Evolutionary conservation across 257 asterid species (phyloP).

Genomic region (Gentiana macrophylla): DNA sequence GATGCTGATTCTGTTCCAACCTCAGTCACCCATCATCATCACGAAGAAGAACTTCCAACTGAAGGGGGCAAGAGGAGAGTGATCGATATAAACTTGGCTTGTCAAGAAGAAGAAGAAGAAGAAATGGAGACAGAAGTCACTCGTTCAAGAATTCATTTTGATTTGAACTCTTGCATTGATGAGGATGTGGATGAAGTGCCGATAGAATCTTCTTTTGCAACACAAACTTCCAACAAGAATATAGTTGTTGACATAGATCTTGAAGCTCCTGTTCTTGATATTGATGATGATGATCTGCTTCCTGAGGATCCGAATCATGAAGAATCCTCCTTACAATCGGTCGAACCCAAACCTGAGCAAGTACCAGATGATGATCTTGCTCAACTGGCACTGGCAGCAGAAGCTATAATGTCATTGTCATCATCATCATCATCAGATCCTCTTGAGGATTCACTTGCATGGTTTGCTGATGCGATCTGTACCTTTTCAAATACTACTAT

Average conservation of each 20-base stretch:
- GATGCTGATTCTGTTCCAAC: conserved; percentile 24
- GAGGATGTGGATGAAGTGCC: conserved; percentile 68
- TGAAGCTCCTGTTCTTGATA: conserved; percentile 46
- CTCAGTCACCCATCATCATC: conserved; percentile 15
- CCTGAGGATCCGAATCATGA: conserved; percentile 15
- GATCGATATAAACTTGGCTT: conserved; percentile 76
- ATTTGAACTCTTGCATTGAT: conserved; percentile 57
- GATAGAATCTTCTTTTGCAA: conserved; percentile 34
- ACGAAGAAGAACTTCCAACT: conserved; percentile 14
- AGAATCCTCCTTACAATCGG: conserved; percentile 14
- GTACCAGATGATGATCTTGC: conserved; percentile 47
- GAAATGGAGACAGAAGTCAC: conserved; percentile 15
- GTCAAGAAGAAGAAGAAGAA: conserved; percentile 39
- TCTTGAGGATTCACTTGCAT: conserved; percentile 32
- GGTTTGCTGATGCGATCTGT: conserved; percentile 53
- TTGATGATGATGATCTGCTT: conserved; percentile 28
- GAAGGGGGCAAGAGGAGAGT: conserved; percentile 29
- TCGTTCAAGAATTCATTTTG: conserved; percentile 34
- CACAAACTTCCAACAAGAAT: conserved; percentile 20
- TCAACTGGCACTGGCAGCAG: conserved; percentile 61
- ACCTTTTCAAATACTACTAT: conserved; percentile 22
- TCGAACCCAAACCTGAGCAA: conserved; percentile 21
- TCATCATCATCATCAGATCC: conserved; percentile 19
- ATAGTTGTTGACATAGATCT: conserved; percentile 47
- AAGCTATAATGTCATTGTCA: conserved; percentile 50